phyloP scores from a whole-genome alignment of 2,329 filamentous ascomycete species.

The Colletotrichum cereale region DNA sequence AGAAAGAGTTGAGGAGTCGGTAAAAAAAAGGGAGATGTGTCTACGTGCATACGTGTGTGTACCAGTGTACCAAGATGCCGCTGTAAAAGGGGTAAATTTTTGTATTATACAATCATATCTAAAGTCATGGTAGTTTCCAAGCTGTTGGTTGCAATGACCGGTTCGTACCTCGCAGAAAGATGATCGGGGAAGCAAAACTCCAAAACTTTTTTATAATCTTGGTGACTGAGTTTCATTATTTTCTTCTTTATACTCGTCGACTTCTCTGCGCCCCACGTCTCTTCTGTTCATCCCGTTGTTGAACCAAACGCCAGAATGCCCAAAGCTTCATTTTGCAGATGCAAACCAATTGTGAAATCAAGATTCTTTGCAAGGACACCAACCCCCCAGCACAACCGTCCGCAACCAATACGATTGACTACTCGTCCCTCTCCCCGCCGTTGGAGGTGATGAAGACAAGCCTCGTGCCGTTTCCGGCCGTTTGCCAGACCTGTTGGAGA shows the following conservation, averaged over 20 bases:
- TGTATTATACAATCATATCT: constrained; percentile 36
- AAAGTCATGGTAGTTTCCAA: constrained; percentile 21
- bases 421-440: constrained; percentile 35
- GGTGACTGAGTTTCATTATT: constrained; percentile 13
- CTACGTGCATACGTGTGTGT: constrained; percentile 30
- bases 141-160: neutral
- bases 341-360: constrained; percentile 2
- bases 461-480: constrained; percentile 76
- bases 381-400: constrained; percentile 8
- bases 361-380: constrained; percentile 7
- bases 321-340: constrained; percentile 16
- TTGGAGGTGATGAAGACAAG: constrained; percentile 74
- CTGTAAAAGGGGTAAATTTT: constrained; percentile 12
- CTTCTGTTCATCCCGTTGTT: neutral
- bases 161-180: neutral
- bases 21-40: neutral
- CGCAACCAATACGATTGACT: neutral
- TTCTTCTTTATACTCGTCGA: constrained; percentile 1
- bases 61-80: constrained; percentile 33
- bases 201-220: no score
- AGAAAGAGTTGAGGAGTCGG: neutral
- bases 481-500: constrained; percentile 78
- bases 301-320: constrained; percentile 21
- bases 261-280: constrained; percentile 1
- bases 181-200: no score